A percentile compares a stretch with the other conserved stretches of the same genome.
Evolutionary conservation across 257 asterid species (phyloP).

Genomic region (Jacaranda copaia): DNA sequence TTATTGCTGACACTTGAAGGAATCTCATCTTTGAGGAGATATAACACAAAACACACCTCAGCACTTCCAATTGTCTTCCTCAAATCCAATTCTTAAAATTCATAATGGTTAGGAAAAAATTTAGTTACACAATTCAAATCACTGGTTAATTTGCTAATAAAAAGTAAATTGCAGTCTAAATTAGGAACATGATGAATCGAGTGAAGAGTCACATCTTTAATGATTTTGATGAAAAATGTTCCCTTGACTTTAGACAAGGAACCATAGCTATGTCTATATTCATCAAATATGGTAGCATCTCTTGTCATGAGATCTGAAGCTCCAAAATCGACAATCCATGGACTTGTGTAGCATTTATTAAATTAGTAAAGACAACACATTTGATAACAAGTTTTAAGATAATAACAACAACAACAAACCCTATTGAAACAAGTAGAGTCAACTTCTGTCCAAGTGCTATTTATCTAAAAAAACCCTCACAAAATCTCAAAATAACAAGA

Average conservation of each 20-base stretch:
- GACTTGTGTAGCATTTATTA: too few species aligned
- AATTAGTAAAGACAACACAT: too few species aligned
- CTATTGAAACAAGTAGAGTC: too few species aligned
- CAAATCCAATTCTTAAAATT: background rate
- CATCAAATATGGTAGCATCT: background rate
- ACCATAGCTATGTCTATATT: background rate
- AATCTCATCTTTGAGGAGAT: background rate
- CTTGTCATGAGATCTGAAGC: background rate
- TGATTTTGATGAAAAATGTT: background rate
- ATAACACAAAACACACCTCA: background rate
- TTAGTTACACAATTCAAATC: background rate
- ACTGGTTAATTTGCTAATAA: background rate
- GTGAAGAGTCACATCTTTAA: background rate
- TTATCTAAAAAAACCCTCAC: background rate
- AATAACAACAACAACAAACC: too few species aligned
- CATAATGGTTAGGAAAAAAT: background rate
- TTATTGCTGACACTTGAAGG: background rate
- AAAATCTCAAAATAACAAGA: constrained; percentile 11
- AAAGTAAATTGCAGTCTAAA: background rate
- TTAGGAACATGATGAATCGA: background rate
- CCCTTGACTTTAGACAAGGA: background rate
- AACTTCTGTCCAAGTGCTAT: background rate
- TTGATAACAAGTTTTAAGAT: too few species aligned
- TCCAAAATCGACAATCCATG: background rate
- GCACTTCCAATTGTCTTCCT: constrained; percentile 2